Base-by-base conservation (phyloP, 2,329 filamentous ascomycete species). In the Trichoderma semiorbis region DNA sequence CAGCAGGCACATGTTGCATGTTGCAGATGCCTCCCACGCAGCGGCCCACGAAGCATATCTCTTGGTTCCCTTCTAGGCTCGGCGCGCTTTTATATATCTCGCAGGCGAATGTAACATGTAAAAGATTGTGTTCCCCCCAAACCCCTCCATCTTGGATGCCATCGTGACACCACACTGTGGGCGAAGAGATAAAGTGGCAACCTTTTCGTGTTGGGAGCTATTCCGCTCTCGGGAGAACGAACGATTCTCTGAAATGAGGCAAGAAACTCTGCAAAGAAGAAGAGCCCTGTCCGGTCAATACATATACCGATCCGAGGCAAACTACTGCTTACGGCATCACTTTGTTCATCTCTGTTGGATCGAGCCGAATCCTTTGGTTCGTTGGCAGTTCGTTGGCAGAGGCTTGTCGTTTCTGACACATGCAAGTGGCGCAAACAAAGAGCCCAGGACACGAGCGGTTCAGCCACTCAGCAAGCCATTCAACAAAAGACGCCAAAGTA, bases 1-100 rank as follows among this genome's bases (percentile, higher is more conserved):
- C n/a, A 21, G n/a, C 28, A 53, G 47, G 55, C 36, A 24, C 39
- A 43, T 43, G 39, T 43, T 43, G 43, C 14, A 60, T 64, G 62
- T 50, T 47, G 32, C 26, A 32, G n/a, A 69, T 47, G 66, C 66
- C 66, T 69, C 66, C 66, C 66, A 69, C 66, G 66, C 66, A 61
- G 36, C 21, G 24, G 24, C 50, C 65, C 50, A 43, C 39, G 43
- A 34, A 43, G 24, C 24, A 57, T 32, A 24, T 57, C n/a, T 58
- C 34, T 8, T 24, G 50, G 24, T 39, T 11, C 8, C 32, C 24
- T 53, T 34, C 65, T n/a, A 36, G 16, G 28, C n/a, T 61, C 11
- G 36, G 34, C 18, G 34, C 34, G 32, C 39, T 68, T 57, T 68
- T 14, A 50, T 50, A 61, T 30, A 47, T 61, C 53, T 69, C 55